Evolutionary conservation across 495 filamentous ascomycete genomes (phyloP), one percentile per base, ranked within the genome.

Genomic region (Neurospora sp.): DNA sequence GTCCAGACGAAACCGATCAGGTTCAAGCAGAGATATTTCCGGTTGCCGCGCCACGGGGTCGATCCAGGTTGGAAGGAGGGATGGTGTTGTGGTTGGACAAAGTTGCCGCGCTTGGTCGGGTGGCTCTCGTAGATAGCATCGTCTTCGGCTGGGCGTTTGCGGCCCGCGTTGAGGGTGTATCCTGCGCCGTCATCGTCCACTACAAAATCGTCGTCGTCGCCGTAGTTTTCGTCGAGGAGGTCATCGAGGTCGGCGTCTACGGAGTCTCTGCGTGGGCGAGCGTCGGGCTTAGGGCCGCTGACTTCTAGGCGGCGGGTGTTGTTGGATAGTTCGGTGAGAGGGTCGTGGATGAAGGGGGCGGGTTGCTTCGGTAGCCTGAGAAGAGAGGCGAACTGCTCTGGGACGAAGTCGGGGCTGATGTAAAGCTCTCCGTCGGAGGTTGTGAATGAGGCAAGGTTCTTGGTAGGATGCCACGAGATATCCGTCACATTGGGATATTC

Each of bases 1-100:
- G 96, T 98, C 96, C 96, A 99, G 6, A 97, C 93, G 76, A 93
- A 93, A 16, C 96, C 96, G 40, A 93, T 91, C 73, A 99, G 85
- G 79, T 98, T 98, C 48, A 98, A 84, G 77, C 94, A 97, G 4
- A 99, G 88, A 81, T 98, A 98, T 76, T 93, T 91, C 65, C 96
- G 86, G 78, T 96, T 96, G 2, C 96, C 96, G 69, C 92, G 88
- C 96, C 96, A 99, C 1, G 94, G 94, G 0, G 96, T 99, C 72
- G 93, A 94, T 4, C 95, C 95, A 1, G 95, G 92, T 80, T 99
- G 96, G 77, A 98, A 96, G 35, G 94, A 82, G 40, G 89, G 88
- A 75, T 98, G 96, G 14, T 90, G 85, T 75, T 90, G 86, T 0
- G 94, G 93, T 72, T 89, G 83, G 81, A 90, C 89, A 10, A 80